Conservation (phyloP, 2,329 filamentous ascomycete species). For the Pyricularia pennisetigena region DNA sequence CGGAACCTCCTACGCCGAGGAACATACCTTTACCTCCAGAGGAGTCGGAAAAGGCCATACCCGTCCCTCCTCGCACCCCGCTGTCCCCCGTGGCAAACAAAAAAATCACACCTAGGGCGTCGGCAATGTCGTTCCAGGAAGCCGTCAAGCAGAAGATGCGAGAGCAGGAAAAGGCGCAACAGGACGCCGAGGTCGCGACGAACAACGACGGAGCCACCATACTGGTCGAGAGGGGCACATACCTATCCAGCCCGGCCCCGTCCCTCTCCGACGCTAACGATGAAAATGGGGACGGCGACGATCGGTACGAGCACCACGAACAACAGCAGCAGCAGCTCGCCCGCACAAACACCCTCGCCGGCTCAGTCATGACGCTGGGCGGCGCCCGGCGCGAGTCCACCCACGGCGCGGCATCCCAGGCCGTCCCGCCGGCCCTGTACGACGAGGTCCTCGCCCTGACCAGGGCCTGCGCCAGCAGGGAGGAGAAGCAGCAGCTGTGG, state of each 20-base stretch:
- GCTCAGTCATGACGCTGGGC: constrained; percentile 11
- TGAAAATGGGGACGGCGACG: constrained; percentile 8
- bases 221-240: constrained; percentile 24
- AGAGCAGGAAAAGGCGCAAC: constrained; percentile 10
- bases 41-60: not conserved
- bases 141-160: not conserved
- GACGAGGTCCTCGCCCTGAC: constrained; percentile 67
- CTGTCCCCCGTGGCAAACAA: not conserved
- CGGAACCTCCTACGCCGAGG: not conserved
- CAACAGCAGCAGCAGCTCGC: constrained; percentile 13
- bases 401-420: not conserved
- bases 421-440: constrained; percentile 20
- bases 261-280: not conserved
- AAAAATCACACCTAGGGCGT: not conserved
- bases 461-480: constrained; percentile 57
- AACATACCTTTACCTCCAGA: not conserved
- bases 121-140: not conserved
- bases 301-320: constrained; percentile 8
- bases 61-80: not conserved
- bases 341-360: constrained; percentile 8
- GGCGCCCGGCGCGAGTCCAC: constrained; percentile 6
- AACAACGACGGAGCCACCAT: constrained; percentile 13
- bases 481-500: constrained; percentile 60
- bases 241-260: constrained; percentile 26
- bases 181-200: constrained; percentile 9